These are phyloP conservation scores for Gynochthodes officinalis DNA, from an alignment of 257 asterid species.

Conservation along the genomic window DNA sequence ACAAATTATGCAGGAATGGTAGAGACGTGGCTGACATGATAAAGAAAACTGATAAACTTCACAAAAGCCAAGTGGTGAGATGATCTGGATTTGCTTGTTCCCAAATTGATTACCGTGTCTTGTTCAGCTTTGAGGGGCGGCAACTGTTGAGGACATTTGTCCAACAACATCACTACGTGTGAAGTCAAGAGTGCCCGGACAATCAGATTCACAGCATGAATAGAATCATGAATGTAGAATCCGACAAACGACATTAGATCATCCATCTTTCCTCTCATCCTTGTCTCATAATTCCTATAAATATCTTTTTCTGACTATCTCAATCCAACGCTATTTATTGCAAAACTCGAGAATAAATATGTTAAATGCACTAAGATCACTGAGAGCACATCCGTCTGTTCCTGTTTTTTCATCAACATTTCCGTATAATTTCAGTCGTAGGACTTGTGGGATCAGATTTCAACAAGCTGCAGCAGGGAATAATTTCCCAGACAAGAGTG, in stretches of 20 bases:
- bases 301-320: conserved; percentile 6
- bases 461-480: conserved; percentile 8
- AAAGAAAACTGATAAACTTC: too few relatives aligned
- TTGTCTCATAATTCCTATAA: not conserved
- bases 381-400: conserved; percentile 16
- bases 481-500: not conserved
- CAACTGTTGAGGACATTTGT: too few relatives aligned
- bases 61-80: too few relatives aligned
- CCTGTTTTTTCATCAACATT: conserved; percentile 9
- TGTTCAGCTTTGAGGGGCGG: too few relatives aligned
- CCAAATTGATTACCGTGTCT: too few relatives aligned
- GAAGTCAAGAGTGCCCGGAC: not conserved
- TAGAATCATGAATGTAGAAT: not conserved
- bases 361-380: conserved; percentile 30
- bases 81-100: too few relatives aligned
- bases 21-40: too few relatives aligned
- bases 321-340: not conserved
- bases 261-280: not conserved
- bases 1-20: too few relatives aligned
- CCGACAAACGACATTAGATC: not conserved
- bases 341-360: conserved; percentile 1
- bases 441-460: conserved; percentile 24
- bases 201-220: not conserved
- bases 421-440: not conserved
- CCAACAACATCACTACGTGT: conserved; percentile 8